phyloP scores from a whole-genome alignment of 305 asterid genomes.

The Fraxinus velutina region DNA sequence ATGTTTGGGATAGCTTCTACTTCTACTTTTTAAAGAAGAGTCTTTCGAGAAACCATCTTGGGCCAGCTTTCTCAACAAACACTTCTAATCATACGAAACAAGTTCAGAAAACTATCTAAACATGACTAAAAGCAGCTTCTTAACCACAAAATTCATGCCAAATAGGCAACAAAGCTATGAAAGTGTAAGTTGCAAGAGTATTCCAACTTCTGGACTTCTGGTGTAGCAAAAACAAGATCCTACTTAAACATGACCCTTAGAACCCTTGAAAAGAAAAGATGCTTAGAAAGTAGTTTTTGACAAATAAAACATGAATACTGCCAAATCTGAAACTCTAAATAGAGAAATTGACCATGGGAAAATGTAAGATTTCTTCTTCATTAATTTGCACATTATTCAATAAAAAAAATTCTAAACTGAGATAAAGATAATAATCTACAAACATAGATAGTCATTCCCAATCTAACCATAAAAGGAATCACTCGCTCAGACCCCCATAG shows the following conservation, averaged over 20 bases:
- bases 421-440: background rate
- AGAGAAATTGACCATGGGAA: background rate
- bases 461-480: background rate
- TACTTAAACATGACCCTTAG: background rate
- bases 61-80: background rate
- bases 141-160: background rate
- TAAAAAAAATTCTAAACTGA: background rate
- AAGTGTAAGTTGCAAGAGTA: background rate
- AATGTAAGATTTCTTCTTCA: background rate
- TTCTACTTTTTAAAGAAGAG: background rate
- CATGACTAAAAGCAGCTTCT: background rate
- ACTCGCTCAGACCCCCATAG: background rate
- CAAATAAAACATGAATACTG: background rate
- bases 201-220: background rate
- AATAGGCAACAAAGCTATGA: background rate
- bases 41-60: background rate
- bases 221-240: background rate
- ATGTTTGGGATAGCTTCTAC: background rate
- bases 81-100: background rate
- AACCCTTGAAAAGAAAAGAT: background rate
- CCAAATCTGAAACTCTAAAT: background rate
- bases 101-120: background rate
- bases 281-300: background rate
- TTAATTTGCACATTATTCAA: background rate
- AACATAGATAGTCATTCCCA: background rate